Evolutionary conservation across 2,329 filamentous ascomycete species (phyloP), one percentile per base, ranked within the genome.

Genomic region (Hirsutella rhossiliensis): DNA sequence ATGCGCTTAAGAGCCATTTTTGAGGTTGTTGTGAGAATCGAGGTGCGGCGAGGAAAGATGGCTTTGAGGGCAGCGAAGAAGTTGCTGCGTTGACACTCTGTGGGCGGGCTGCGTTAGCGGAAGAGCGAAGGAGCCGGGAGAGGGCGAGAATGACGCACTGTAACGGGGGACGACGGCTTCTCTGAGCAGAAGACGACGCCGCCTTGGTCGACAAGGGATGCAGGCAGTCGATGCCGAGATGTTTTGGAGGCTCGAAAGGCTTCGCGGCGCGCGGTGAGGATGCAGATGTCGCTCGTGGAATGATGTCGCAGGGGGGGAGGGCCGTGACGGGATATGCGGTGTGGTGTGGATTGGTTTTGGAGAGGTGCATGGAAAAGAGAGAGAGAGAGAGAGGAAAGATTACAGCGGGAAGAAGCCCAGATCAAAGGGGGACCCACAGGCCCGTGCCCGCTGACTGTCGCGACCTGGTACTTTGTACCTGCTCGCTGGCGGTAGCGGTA

Each of bases 1-100:
- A 92, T 92, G 69, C 86, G 82, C 83, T 92, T 92, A 60, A 92
- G 78, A 69, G 86, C 86, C 86, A 92, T 92, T 13, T 30, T 43
- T 61, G 60, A 39, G 62, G 55, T 54, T 53, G 51, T 36, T 48
- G 40, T 57, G 55, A n/a, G n/a, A n/a, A n/a, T 57, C 12, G n/a
- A 4, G 9, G 27, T 15, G 28, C 3, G 29, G n/a, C 17, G 18
- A 12, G 8, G 34, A 18, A 32, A 12, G n/a, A 32, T 32, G 31
- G 5, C 8, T 30, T 8, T 30, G 37, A 39, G 12, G 11, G 19
- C 11, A 39, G 20, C 19, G 11, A 19, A 39, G 11, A 41, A 40
- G 48, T 48, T 52, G 47, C 46, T 51, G 56, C 52, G 52, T 40
- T 38, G 53, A 52, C 42, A 47, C 47, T 53, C 55, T 58, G 54